Evolutionary conservation across 2,329 filamentous ascomycete genomes (phyloP).

Genomic region (Botrytis paeoniae): DNA sequence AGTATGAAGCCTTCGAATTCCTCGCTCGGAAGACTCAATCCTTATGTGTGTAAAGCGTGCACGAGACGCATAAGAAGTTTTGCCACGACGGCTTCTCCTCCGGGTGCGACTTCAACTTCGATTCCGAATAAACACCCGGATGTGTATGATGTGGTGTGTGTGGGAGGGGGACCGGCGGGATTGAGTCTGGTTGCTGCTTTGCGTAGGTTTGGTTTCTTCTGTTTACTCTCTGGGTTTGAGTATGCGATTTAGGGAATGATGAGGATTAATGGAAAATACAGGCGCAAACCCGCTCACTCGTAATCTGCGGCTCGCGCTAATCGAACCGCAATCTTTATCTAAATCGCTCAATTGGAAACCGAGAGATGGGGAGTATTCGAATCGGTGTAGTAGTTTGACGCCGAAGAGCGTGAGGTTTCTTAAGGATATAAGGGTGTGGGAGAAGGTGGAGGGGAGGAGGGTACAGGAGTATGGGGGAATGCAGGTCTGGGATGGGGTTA

Average conservation of each 20-base stretch:
- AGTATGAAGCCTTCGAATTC: conserved; percentile 5
- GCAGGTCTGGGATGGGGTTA: conserved; percentile 97
- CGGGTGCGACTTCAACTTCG: neutral
- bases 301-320: conserved; percentile 76
- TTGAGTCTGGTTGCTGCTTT: conserved; percentile 77
- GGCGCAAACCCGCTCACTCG: conserved; percentile 73
- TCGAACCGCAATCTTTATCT: conserved; percentile 83
- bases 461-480: conserved; percentile 91
- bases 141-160: conserved; percentile 39
- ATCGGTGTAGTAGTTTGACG: conserved; percentile 93
- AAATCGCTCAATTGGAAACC: conserved; percentile 66
- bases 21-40: neutral
- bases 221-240: neutral
- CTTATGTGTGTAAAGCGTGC: conserved; percentile 15
- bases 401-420: conserved; percentile 83
- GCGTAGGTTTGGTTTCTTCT: conserved; percentile 50
- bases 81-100: conserved; percentile 16
- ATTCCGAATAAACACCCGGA: conserved; percentile 23
- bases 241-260: neutral
- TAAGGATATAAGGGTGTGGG: conserved; percentile 80
- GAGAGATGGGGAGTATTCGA: conserved; percentile 71
- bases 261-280: conserved; percentile 39
- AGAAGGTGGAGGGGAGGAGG: conserved; percentile 66
- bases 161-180: conserved; percentile 52
- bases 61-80: conserved; percentile 13